Conservation (phyloP, 306 rosid species). For the Chamaecrista fasciculata region DNA sequence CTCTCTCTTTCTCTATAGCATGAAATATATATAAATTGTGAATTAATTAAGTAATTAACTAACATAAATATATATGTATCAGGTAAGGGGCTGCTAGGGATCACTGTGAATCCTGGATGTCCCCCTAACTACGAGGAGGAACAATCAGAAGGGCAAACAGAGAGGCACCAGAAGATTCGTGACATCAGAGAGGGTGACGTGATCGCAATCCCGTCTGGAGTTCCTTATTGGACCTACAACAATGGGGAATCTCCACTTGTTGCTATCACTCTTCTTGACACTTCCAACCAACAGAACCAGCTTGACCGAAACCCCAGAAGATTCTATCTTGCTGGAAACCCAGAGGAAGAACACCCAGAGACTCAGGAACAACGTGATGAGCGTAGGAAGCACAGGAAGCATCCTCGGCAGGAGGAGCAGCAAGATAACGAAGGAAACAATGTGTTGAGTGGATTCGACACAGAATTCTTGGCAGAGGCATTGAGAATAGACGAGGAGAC, state of each 20-base stretch:
- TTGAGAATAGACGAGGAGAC: constrained; percentile 2
- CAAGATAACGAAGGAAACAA: background rate
- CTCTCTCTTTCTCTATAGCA: no score
- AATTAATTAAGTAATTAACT: background rate
- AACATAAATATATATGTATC: background rate
- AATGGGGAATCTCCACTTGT: background rate
- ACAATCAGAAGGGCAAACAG: background rate
- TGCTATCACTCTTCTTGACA: constrained; percentile 25
- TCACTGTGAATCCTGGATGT: constrained; percentile 26
- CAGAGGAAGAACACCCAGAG: constrained; percentile 20
- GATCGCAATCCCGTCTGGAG: constrained; percentile 30
- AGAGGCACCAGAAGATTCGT: constrained; percentile 36
- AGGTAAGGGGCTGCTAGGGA: constrained; percentile 32
- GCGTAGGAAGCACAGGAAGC: no score
- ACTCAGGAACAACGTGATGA: background rate
- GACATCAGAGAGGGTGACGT: constrained; percentile 21
- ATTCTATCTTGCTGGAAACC: constrained; percentile 35
- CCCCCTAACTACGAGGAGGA: constrained; percentile 24
- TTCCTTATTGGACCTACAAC: constrained; percentile 41
- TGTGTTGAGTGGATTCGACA: constrained; percentile 28
- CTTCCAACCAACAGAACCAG: constrained; percentile 5
- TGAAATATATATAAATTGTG: no score
- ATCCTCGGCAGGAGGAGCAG: no score
- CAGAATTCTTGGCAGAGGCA: background rate
- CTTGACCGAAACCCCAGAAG: constrained; percentile 29